Base-by-base conservation (phyloP, 2,329 filamentous ascomycete species). In the Hortaea sp. region DNA sequence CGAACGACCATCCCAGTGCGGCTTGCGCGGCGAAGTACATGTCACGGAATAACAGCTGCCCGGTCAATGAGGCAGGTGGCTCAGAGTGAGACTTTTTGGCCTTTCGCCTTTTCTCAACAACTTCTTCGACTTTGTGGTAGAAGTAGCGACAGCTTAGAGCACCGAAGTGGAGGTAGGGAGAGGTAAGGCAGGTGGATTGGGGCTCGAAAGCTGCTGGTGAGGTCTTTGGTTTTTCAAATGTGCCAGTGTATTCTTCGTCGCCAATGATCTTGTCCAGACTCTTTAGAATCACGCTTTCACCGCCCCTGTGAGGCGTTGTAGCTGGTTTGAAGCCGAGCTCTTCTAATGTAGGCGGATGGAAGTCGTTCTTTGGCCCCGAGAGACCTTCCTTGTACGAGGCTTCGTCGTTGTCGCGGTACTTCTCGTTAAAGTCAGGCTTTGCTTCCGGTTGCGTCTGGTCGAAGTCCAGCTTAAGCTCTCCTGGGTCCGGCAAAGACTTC, bases 21-120 rank as follows among this genome's bases (percentile, higher is more conserved):
- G 84, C 82, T 60, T 89, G 84, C 0, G 84, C 84, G 10, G 77
- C 84, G 55, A 89, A 88, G 64, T 88, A 89, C 85, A 89, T 89
- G 60, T 89, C 85, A 11, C 85, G 74, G 62, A 89, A 89, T 7
- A 88, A 69, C 1, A 89, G 65, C 55, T 89, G 85, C 2, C 85
- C 85, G 0, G 75, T 80, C 11, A 89, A 63, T 50, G 78, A 84
- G n/a, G 78, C 78, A 0, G 85, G 85, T 0, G 82, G 79, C 2
- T 66, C 54, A 0, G 73, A 73, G 2, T 68, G 66, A 9, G 57
- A 44, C 28, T 70, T 68, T 6, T 78, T 82, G 2, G 76, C 76
- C 2, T 71, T 71, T 31, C 75, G 74, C 55, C 78, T 79, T 7
- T 69, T 67, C 4, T 75, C 66, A 2, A 85, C 72, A 1, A 83